A percentile compares a stretch with the other conserved stretches of the same genome.
Conservation (phyloP, 805 yeast genomes). For the Ogataea ramenticola region DNA sequence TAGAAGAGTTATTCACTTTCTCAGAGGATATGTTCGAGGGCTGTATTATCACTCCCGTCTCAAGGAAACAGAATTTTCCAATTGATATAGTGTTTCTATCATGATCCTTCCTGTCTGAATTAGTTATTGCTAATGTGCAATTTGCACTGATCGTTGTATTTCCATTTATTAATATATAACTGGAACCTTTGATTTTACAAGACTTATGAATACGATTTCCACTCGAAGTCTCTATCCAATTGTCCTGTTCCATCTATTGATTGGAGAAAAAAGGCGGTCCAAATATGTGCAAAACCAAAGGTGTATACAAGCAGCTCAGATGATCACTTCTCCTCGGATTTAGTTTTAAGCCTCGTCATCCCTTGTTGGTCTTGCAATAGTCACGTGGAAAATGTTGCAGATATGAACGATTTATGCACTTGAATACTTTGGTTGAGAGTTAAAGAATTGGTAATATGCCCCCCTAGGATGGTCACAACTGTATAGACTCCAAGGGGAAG, state of each 20-base stretch:
- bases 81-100: constrained; percentile 27
- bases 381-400: too few relatives aligned
- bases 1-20: constrained; percentile 17
- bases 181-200: constrained; percentile 36
- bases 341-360: too few relatives aligned
- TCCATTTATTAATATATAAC: constrained; percentile 38
- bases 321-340: too few relatives aligned
- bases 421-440: too few relatives aligned
- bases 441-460: too few relatives aligned
- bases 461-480: too few relatives aligned
- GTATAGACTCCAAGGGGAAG: too few relatives aligned
- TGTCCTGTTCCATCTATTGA: not conserved
- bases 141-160: constrained; percentile 34
- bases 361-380: too few relatives aligned
- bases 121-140: constrained; percentile 18
- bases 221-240: constrained; percentile 42
- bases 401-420: too few relatives aligned
- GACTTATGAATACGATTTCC: constrained; percentile 42
- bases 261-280: too few relatives aligned
- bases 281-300: too few relatives aligned
- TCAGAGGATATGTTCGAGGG: constrained; percentile 19
- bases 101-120: constrained; percentile 8
- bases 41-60: constrained; percentile 18
- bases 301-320: too few relatives aligned
- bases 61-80: constrained; percentile 41